Conservation (phyloP, 345 rosid genomes). For the Isatis tinctoria region DNA sequence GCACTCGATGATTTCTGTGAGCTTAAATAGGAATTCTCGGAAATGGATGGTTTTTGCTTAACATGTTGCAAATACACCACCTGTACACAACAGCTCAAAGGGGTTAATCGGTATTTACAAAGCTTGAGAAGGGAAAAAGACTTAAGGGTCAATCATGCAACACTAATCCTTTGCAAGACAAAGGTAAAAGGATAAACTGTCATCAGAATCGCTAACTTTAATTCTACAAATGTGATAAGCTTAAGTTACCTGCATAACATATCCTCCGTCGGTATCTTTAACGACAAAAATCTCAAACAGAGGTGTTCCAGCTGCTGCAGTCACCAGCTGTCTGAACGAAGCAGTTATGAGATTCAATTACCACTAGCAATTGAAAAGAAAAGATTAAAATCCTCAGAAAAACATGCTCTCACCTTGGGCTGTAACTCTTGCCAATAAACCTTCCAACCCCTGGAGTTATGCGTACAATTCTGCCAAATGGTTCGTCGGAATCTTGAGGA, state of each 20-base stretch:
- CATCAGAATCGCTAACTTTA: neutral
- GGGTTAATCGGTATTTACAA: neutral
- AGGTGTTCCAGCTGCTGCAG: slow-evolving; percentile 80
- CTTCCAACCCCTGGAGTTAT: slow-evolving; percentile 87
- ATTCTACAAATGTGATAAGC: neutral
- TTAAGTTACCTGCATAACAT: slow-evolving; percentile 69
- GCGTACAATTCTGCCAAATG: slow-evolving; percentile 76
- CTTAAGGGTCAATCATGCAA: neutral
- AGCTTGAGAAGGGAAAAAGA: neutral
- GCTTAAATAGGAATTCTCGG: slow-evolving; percentile 41
- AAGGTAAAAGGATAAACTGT: slow-evolving; percentile 1
- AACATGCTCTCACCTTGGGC: slow-evolving; percentile 58
- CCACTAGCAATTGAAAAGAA: neutral
- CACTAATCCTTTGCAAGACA: neutral
- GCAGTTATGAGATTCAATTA: slow-evolving; percentile 9
- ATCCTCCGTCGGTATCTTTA: slow-evolving; percentile 59
- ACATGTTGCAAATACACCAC: slow-evolving; percentile 69
- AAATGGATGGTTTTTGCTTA: slow-evolving; percentile 45
- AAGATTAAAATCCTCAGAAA: neutral
- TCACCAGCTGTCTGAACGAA: slow-evolving; percentile 76
- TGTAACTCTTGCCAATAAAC: slow-evolving; percentile 84
- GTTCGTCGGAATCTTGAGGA: slow-evolving; percentile 73
- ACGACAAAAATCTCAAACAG: slow-evolving; percentile 92
- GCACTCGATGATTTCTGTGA: slow-evolving; percentile 43
- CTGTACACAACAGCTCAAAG: slow-evolving; percentile 34